Evolutionary conservation across 768 basidiomycete species (phyloP), one percentile per base, ranked within the genome.

Genomic region (Scleroderma bovista): DNA sequence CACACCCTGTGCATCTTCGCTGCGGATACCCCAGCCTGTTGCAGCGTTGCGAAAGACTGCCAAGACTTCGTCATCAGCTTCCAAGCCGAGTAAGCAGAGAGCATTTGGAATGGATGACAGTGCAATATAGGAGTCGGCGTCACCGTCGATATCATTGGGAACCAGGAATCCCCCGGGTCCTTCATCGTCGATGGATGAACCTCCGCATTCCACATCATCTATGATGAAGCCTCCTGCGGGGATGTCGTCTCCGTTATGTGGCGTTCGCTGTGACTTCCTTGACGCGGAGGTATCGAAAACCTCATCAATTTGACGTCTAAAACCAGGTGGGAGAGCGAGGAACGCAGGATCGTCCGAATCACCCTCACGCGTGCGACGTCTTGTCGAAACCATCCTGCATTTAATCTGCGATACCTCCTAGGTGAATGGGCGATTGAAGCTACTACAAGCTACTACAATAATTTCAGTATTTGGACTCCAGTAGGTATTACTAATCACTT

Each of bases 1-100:
- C 22, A 93, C 77, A 39, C 68, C 62, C 24, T 65, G 64, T 13
- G 63, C 69, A 29, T 57, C 60, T 6, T 51, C 49, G 31, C 60
- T 52, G 10, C 66, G 67, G 12, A 66, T 70, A 43, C 65, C 66
- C 88, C 89, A 90, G 16, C 87, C 89, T 2, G 78, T 71, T 0
- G 86, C 84, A 2, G 90, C 89, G 52, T 86, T 88, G 33, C 74
- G 74, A 65, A 93, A 88, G 2, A 89, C 84, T 2, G 73, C 61
- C 4, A 92, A 73, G 11, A 89, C 73, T 47, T 88, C 79, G 58
- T 92, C 88, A 61, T 89, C 83, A 22, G 84, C 75, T 9, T 79
- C 79, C 8, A 91, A 71, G 53, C 83, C 79, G 17, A 93, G 73
- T 16, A 70, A 58, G 55, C 76, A 75, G 2, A 93, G 76, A 11